Conservation (phyloP, 352 stramenopile genomes). For the Aphanomyces astaci region DNA sequence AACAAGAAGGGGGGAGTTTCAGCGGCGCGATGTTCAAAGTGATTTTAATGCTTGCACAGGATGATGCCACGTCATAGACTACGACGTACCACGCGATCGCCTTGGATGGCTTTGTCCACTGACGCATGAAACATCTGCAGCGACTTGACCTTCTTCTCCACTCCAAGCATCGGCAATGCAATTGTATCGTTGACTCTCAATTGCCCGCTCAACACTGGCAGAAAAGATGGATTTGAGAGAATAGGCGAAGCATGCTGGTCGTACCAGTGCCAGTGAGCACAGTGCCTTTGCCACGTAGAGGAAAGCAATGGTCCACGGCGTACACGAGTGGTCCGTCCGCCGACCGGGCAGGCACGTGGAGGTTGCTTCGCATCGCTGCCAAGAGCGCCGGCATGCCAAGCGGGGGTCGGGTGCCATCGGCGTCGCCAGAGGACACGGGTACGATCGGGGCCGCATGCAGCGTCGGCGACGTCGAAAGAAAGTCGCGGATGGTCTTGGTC, state of each 20-base stretch:
- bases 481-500: neutral
- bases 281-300: slow-evolving; percentile 94
- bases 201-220: slow-evolving; percentile 78
- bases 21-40: no score
- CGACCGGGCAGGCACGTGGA: slow-evolving; percentile 41
- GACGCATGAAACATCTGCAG: slow-evolving; percentile 96
- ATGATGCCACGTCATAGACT: no score
- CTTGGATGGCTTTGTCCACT: slow-evolving; percentile 74
- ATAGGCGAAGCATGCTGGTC: neutral
- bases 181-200: slow-evolving; percentile 88
- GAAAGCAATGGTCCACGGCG: slow-evolving; percentile 97
- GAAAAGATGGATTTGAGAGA: neutral
- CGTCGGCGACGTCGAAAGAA: neutral
- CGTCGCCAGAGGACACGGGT: slow-evolving; percentile 52
- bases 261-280: slow-evolving; percentile 90
- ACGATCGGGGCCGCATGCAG: slow-evolving; percentile 64
- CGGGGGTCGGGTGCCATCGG: neutral
- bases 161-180: slow-evolving; percentile 81
- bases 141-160: slow-evolving; percentile 94
- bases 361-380: slow-evolving; percentile 27
- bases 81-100: slow-evolving; percentile 81
- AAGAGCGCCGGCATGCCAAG: slow-evolving; percentile 75
- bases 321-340: slow-evolving; percentile 80
- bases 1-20: no score
- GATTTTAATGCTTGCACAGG: no score